A percentile compares a stretch with the other conserved stretches of the same genome.
phyloP scores from a whole-genome alignment of 2,329 filamentous ascomycete species.

The Bertia moriformis region DNA sequence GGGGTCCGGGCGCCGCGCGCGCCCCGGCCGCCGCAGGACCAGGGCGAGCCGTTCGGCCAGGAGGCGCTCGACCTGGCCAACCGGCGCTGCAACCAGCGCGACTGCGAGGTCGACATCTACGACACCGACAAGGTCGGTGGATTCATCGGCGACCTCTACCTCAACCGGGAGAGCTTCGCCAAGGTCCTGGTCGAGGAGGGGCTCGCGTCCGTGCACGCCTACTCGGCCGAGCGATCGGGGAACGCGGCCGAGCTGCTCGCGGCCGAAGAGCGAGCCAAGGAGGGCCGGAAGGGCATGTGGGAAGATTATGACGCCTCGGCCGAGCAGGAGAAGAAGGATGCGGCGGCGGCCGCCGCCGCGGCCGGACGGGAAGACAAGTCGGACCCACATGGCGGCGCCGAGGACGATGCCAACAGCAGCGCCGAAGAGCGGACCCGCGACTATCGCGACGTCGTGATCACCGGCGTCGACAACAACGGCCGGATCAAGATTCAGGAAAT shows the following conservation, averaged over 20 bases:
- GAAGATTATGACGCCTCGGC: conserved; percentile 84
- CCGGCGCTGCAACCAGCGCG: conserved; percentile 77
- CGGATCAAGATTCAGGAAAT: conserved; percentile 85
- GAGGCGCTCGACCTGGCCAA: conserved; percentile 88
- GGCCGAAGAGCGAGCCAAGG: conserved; percentile 80
- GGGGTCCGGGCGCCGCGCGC: conserved; percentile 84
- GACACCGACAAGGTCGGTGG: conserved; percentile 92
- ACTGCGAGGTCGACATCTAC: conserved; percentile 89
- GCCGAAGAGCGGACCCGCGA: conserved; percentile 58
- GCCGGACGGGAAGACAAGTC: too few species aligned
- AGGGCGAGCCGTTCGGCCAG: conserved; percentile 84
- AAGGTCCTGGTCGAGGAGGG: conserved; percentile 89
- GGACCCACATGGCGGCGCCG: conserved; percentile 31
- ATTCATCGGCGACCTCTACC: conserved; percentile 87
- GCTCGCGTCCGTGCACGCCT: conserved; percentile 77
- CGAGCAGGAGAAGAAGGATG: too few species aligned
- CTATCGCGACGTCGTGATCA: conserved; percentile 87
- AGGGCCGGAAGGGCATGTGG: conserved; percentile 77
- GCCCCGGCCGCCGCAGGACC: conserved; percentile 62
- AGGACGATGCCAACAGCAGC: conserved; percentile 34
- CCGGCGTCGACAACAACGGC: conserved; percentile 70
- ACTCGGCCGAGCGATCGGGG: conserved; percentile 89
- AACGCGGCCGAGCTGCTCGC: conserved; percentile 76
- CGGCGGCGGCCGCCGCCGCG: conserved; percentile 34
- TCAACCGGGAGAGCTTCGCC: conserved; percentile 91